Percentiles rank a stretch among this genome's conserved stretches.
phyloP scores from a whole-genome alignment of 495 filamentous ascomycete species.

The Aspergillus baeticus region DNA sequence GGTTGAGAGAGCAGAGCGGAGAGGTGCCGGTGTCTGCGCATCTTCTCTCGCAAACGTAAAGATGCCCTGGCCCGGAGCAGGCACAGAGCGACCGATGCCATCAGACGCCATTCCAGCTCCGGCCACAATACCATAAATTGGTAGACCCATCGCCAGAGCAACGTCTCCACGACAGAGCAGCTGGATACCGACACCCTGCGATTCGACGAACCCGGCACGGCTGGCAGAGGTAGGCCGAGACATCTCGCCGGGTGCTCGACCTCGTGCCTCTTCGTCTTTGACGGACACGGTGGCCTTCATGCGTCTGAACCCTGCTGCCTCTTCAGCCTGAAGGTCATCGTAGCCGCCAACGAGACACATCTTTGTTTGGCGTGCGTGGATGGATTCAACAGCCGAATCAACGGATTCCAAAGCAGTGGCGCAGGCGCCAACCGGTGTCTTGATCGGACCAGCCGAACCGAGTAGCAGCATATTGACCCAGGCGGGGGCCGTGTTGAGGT shows the following conservation, averaged over 20 bases:
- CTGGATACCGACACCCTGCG: slow-evolving; percentile 94
- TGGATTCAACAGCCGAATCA: slow-evolving; percentile 94
- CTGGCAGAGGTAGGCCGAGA: slow-evolving; percentile 94
- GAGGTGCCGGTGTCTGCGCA: slow-evolving; percentile 62
- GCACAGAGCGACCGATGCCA: slow-evolving; percentile 95
- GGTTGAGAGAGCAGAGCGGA: slow-evolving; percentile 91
- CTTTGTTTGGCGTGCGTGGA: slow-evolving; percentile 91
- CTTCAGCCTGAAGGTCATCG: slow-evolving; percentile 97
- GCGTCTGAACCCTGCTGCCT: slow-evolving; percentile 97
- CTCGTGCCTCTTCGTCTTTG: slow-evolving; percentile 87
- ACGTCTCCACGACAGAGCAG: slow-evolving; percentile 94
- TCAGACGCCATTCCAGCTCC: slow-evolving; percentile 92
- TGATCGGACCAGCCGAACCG: slow-evolving; percentile 97
- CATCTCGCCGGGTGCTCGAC: slow-evolving; percentile 92
- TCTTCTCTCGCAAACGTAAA: slow-evolving; percentile 86
- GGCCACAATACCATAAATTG: slow-evolving; percentile 90
- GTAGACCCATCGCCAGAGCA: slow-evolving; percentile 94
- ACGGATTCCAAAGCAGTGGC: slow-evolving; percentile 94
- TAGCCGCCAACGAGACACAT: slow-evolving; percentile 96
- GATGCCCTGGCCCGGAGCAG: slow-evolving; percentile 91
- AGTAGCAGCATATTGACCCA: slow-evolving; percentile 98
- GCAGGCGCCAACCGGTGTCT: slow-evolving; percentile 94
- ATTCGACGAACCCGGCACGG: slow-evolving; percentile 96
- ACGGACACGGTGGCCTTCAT: slow-evolving; percentile 98
- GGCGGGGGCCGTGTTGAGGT: slow-evolving; percentile 98